Evolutionary conservation across 169 alveolate genomes (phyloP).

Genomic region (Eimeria acervulina): DNA sequence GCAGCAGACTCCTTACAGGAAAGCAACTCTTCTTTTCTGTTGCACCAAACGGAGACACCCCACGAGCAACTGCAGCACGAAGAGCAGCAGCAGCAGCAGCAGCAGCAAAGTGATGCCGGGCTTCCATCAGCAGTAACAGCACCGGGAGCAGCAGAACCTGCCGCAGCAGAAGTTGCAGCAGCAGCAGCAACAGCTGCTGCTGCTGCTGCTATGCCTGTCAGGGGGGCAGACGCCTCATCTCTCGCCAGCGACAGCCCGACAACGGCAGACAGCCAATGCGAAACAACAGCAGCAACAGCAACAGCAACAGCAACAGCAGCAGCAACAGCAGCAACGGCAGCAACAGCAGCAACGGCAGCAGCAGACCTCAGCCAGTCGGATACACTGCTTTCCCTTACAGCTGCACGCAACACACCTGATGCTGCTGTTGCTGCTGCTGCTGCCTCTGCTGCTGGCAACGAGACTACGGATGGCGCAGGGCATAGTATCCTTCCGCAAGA

Average conservation of each 20-base stretch:
- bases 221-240: background rate
- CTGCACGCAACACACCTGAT: background rate
- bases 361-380: no score
- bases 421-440: constrained; percentile 16
- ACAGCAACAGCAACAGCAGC: constrained; percentile 14
- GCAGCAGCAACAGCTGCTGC: constrained; percentile 19
- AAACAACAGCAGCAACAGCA: constrained; percentile 4
- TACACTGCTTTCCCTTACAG: no score
- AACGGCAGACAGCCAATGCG: constrained; percentile 1
- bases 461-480: background rate
- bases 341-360: background rate
- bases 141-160: background rate
- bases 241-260: background rate
- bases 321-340: background rate
- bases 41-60: background rate
- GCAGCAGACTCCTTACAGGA: background rate
- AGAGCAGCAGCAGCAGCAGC: background rate
- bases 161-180: background rate
- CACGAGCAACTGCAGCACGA: background rate
- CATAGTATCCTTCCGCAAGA: background rate
- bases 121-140: background rate
- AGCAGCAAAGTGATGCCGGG: background rate
- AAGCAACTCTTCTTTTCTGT: background rate
- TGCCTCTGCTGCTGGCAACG: background rate
- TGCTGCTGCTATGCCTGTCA: background rate